These are phyloP conservation scores for Stachybotrys echinatus DNA, from an alignment of 2,329 filamentous ascomycete species.

Conservation along the genomic window DNA sequence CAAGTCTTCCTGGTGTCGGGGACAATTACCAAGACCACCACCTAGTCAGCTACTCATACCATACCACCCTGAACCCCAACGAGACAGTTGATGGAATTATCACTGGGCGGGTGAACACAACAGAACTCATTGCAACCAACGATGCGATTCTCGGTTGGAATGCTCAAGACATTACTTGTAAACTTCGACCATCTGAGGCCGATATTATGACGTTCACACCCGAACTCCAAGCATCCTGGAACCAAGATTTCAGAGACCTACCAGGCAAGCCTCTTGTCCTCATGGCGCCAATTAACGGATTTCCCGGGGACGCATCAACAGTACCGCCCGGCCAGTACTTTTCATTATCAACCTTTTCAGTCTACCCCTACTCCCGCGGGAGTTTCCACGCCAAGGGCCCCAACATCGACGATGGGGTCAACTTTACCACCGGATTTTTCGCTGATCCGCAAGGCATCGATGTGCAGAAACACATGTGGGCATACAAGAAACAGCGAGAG, in stretches of 20 bases:
- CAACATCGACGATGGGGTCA: not conserved
- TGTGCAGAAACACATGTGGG: not conserved
- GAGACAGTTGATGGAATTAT: constrained; percentile 35
- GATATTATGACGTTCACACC: constrained; percentile 45
- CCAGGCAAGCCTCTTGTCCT: constrained; percentile 18
- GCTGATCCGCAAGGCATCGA: not conserved
- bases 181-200: constrained; percentile 46
- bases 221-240: constrained; percentile 44
- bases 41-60: constrained; percentile 44
- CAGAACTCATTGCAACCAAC: constrained; percentile 14
- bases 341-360: constrained; percentile 44
- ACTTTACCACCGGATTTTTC: not conserved
- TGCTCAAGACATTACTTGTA: constrained; percentile 44
- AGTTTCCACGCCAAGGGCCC: constrained; percentile 45
- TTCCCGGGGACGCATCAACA: constrained; percentile 27
- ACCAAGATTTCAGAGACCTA: constrained; percentile 37
- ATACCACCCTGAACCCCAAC: constrained; percentile 33
- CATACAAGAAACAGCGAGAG: constrained; percentile 2
- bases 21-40: constrained; percentile 20
- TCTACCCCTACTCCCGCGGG: constrained; percentile 56
- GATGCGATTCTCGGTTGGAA: constrained; percentile 47
- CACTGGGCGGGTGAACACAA: constrained; percentile 11
- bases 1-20: not conserved
- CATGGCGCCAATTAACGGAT: constrained; percentile 10
- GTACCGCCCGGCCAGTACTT: constrained; percentile 39